These are phyloP conservation scores for Teunomyces gatunensis DNA, from an alignment of 805 yeast genomes.

Conservation along the genomic window DNA sequence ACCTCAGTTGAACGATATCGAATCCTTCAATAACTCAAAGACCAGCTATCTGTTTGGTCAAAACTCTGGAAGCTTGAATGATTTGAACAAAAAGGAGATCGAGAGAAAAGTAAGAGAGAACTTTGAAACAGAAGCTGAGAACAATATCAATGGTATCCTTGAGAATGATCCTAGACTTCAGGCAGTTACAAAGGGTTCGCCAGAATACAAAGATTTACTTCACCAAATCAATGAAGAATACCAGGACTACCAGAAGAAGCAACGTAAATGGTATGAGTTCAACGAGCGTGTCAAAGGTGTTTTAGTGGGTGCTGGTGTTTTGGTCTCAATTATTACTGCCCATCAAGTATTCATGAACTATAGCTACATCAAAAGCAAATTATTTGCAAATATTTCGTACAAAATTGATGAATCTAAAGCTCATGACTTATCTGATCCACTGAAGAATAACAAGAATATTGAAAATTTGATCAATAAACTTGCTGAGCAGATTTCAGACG, in stretches of 20 bases:
- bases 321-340: slow-evolving; percentile 38
- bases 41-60: slow-evolving; percentile 27
- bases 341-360: slow-evolving; percentile 45
- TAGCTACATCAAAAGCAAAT: slow-evolving; percentile 33
- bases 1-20: slow-evolving; percentile 17
- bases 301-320: slow-evolving; percentile 38
- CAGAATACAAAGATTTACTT: slow-evolving; percentile 37
- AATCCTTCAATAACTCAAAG: slow-evolving; percentile 37
- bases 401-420: slow-evolving; percentile 39
- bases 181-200: slow-evolving; percentile 26
- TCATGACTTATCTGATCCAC: slow-evolving; percentile 30
- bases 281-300: slow-evolving; percentile 45
- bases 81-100: slow-evolving; percentile 13
- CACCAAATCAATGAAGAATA: slow-evolving; percentile 26
- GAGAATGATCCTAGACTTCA: slow-evolving; percentile 32
- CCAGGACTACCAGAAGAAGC: slow-evolving; percentile 23
- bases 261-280: slow-evolving; percentile 33
- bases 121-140: slow-evolving; percentile 11
- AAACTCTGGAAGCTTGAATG: slow-evolving; percentile 17
- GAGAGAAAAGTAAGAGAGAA: slow-evolving; percentile 7
- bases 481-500: slow-evolving; percentile 19
- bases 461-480: slow-evolving; percentile 26
- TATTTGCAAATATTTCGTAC: slow-evolving; percentile 32
- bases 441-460: slow-evolving; percentile 25
- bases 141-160: slow-evolving; percentile 20